phyloP scores from a whole-genome alignment of 371 early-diverging fungal genomes.

The Batkoa obscura region DNA sequence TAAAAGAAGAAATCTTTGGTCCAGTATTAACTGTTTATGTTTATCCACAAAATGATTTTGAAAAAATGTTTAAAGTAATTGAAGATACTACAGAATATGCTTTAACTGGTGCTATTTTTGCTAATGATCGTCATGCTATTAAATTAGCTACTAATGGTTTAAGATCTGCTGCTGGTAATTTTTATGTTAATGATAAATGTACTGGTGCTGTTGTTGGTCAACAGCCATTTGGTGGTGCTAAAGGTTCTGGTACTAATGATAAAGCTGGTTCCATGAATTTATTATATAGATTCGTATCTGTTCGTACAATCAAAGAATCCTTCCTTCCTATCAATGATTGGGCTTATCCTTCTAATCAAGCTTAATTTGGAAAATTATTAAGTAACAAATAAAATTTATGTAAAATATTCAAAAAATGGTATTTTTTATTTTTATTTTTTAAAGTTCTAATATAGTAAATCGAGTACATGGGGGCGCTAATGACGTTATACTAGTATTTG shows the following conservation, averaged over 20 bases:
- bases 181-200: constrained; percentile 96
- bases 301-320: constrained; percentile 90
- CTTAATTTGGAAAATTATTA: no score
- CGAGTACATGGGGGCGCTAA: no score
- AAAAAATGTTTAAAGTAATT: constrained; percentile 46
- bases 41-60: constrained; percentile 68
- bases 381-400: no score
- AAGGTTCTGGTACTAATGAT: constrained; percentile 93
- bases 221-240: constrained; percentile 93
- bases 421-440: no score
- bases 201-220: constrained; percentile 97
- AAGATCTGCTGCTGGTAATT: constrained; percentile 88
- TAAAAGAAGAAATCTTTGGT: constrained; percentile 93
- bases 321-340: constrained; percentile 65
- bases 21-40: constrained; percentile 91
- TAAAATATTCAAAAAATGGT: no score
- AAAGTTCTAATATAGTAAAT: no score
- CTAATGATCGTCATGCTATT: constrained; percentile 63
- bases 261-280: constrained; percentile 65
- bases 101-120: constrained; percentile 79
- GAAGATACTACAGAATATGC: constrained; percentile 70
- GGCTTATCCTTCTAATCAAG: constrained; percentile 71
- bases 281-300: constrained; percentile 75
- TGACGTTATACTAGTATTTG: no score
- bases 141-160: constrained; percentile 51